Base-by-base conservation (phyloP, 345 rosid genomes). In the Boechera stricta region DNA sequence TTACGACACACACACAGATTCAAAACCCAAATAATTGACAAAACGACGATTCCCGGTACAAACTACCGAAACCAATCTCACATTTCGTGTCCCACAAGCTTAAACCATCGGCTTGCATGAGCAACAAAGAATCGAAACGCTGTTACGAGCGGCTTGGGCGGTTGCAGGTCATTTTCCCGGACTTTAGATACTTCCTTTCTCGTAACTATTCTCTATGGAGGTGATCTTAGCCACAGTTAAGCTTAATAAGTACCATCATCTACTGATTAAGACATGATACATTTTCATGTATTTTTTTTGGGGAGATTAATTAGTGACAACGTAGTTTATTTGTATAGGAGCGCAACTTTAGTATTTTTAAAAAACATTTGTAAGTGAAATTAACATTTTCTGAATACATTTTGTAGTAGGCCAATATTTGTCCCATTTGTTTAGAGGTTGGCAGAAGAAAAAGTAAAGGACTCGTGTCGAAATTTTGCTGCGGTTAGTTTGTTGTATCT, bases 81-180 rank as follows among this genome's bases (percentile, higher is more conserved):
- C 42, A 10, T 39, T 86, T 89, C 49, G 86, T 88, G 58, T 87
- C 90, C 33, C 85, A 89, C 55, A 89, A 91, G 75, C 66, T 89
- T 60, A 81, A 80, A 76, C 83, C 83, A 77, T 85, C 88, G 67
- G 81, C 83, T 69, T 76, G 85, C 42, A 77, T 21, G 89, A 87
- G 35, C 76, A 81, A 57, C 84, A 76, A 45, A 83, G 81, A 68
- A 35, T 9, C 6, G 3, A 54, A 11, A 54, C 3, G 33, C 56
- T 21, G 32, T 24, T 47, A 15, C 51, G 51, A 47, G 51, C 21
- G 51, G 18, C 2, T 16, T 16, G 26, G 10, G 54, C 24, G 26
- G 54, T 49, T 16, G 10, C 28, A 49, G 35, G 7, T 28, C 35
- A 26, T 26, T 26, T 54, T 53, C 3, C 58, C 58, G n/a, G 33